Conservation (phyloP, 1,284 basidiomycete genomes). For the Naganishia liquefaciens region DNA sequence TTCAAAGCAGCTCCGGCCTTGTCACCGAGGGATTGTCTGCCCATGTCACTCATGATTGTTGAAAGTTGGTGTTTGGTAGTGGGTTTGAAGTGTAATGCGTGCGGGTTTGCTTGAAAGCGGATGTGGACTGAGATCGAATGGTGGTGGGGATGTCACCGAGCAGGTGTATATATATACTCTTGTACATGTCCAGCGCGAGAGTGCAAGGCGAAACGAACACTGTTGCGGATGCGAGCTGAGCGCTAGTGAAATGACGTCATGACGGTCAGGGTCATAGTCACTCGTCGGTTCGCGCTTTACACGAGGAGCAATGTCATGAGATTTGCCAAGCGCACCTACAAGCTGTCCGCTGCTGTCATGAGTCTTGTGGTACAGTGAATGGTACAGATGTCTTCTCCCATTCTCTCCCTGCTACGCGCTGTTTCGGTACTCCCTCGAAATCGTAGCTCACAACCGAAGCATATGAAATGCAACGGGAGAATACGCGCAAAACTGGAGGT, state of each 20-base stretch:
- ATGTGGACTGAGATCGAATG: neutral
- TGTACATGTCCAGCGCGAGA: neutral
- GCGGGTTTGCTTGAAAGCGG: neutral
- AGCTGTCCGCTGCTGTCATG: too few species aligned
- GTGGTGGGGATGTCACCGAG: neutral
- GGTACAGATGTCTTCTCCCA: too few species aligned
- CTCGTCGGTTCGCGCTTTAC: too few species aligned
- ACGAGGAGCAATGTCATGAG: too few species aligned
- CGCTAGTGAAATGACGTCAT: neutral
- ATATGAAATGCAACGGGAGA: too few species aligned
- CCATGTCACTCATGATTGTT: constrained; percentile 37
- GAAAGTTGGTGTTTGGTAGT: constrained; percentile 13
- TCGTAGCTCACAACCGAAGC: too few species aligned
- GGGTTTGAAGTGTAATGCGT: constrained; percentile 1
- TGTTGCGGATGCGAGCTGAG: neutral
- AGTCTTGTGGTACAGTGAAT: too few species aligned
- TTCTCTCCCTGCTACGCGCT: too few species aligned
- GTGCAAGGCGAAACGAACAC: neutral
- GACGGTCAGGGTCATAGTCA: neutral
- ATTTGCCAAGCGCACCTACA: too few species aligned
- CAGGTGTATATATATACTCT: constrained; percentile 2
- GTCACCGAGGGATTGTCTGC: constrained; percentile 44
- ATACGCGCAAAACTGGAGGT: too few species aligned
- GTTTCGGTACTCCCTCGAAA: too few species aligned
- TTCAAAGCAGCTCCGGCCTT: constrained; percentile 47